These are phyloP conservation scores for Colletotrichum gigasporum DNA, from an alignment of 2,329 filamentous ascomycete species.

Conservation along the genomic window DNA sequence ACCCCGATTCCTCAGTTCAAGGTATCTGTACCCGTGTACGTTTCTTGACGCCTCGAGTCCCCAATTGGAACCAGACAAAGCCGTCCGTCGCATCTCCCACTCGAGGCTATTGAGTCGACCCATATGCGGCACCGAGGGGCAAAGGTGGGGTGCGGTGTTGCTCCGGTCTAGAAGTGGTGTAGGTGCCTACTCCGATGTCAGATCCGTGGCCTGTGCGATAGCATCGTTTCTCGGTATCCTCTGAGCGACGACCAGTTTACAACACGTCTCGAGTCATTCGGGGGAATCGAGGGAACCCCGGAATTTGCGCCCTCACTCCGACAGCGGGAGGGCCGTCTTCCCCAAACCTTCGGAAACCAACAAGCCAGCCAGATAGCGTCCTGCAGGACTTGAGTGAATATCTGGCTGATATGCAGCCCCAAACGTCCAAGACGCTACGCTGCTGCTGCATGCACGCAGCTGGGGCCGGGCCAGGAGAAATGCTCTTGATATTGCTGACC, in stretches of 20 bases:
- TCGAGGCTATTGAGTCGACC: conserved; percentile 16
- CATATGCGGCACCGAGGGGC: conserved; percentile 27
- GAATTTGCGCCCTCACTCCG: conserved; percentile 15
- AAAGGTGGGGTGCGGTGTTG: conserved; percentile 25
- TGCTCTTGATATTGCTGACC: not conserved
- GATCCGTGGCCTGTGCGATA: conserved; percentile 23
- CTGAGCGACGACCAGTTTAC: conserved; percentile 25
- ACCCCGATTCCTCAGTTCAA: conserved; percentile 2
- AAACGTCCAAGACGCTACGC: conserved; percentile 24
- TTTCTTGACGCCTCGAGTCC: not conserved
- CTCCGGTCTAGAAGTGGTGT: not conserved
- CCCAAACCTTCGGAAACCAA: conserved; percentile 26
- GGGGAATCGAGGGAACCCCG: conserved; percentile 19
- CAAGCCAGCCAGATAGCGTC: conserved; percentile 18
- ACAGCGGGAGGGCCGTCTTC: conserved; percentile 22
- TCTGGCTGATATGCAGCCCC: conserved; percentile 30
- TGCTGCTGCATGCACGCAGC: conserved; percentile 23
- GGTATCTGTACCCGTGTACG: conserved; percentile 24
- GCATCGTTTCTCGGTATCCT: conserved; percentile 29
- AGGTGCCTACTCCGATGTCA: not conserved
- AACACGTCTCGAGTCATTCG: conserved; percentile 27
- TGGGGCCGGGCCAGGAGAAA: not conserved
- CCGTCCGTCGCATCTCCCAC: conserved; percentile 15
- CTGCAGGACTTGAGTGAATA: conserved; percentile 22
- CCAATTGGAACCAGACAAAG: conserved; percentile 7